These are phyloP conservation scores for Boletus patriciae DNA, from an alignment of 768 basidiomycete genomes.

Conservation along the genomic window DNA sequence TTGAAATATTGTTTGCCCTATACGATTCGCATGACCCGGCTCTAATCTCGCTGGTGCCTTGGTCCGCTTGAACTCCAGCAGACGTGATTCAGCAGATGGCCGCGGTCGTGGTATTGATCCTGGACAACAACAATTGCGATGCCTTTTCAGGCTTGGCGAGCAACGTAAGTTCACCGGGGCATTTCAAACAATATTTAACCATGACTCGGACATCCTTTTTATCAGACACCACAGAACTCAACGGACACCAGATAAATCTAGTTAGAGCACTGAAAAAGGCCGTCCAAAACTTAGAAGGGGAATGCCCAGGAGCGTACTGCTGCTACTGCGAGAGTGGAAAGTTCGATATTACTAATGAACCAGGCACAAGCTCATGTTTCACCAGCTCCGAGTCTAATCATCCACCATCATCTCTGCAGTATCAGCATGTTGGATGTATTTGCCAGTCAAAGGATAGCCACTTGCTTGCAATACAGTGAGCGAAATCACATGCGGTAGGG, in stretches of 20 bases:
- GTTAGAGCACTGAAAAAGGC: conserved; percentile 10
- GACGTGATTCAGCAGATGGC: not conserved
- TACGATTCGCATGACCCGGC: not conserved
- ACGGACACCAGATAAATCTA: conserved; percentile 1
- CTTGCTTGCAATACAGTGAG: no score
- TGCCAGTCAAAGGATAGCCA: no score
- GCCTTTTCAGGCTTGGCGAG: conserved; percentile 19
- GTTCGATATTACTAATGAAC: conserved; percentile 4
- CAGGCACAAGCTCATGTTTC: no score
- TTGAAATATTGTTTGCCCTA: conserved; percentile 16
- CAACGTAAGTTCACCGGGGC: not conserved
- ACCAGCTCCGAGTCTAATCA: no score
- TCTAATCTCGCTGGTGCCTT: conserved; percentile 20
- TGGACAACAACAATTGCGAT: conserved; percentile 5
- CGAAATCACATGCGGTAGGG: no score
- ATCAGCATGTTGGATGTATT: no score
- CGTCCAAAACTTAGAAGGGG: not conserved
- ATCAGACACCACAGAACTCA: conserved; percentile 9
- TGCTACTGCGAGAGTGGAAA: conserved; percentile 8
- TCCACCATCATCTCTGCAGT: no score
- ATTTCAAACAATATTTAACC: not conserved
- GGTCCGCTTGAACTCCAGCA: not conserved
- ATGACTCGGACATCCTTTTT: not conserved
- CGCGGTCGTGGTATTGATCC: not conserved
- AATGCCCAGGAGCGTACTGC: conserved; percentile 21